Evolutionary conservation across 345 rosid species (phyloP).

Genomic region (Streptanthus diversifolius): DNA sequence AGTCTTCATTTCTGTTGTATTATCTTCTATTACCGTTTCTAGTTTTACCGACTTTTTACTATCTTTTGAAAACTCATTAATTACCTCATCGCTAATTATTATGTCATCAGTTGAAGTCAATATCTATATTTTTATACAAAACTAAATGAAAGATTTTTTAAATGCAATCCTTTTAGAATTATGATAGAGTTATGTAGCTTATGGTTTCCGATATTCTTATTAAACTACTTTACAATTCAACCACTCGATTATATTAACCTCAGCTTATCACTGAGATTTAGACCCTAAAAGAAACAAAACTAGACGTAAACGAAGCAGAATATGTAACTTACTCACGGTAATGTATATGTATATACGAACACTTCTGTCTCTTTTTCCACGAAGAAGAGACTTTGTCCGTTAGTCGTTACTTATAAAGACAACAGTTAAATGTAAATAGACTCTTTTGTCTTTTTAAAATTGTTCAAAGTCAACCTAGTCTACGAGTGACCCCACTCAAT

Average conservation of each 20-base stretch:
- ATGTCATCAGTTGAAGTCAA: neutral
- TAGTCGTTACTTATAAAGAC: conserved; percentile 13
- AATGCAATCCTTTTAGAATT: neutral
- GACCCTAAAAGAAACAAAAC: neutral
- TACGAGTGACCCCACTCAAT: neutral
- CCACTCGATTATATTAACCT: neutral
- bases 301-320: neutral
- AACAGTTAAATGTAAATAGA: neutral
- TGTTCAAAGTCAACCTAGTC: conserved; percentile 14
- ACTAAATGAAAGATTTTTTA: neutral
- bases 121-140: neutral
- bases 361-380: neutral
- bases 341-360: neutral
- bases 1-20: neutral
- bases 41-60: neutral
- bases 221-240: neutral
- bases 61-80: too few relatives aligned
- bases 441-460: neutral
- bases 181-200: neutral
- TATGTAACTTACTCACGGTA: neutral
- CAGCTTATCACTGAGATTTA: conserved; percentile 1
- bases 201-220: neutral
- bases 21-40: too few relatives aligned
- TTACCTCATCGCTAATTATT: neutral
- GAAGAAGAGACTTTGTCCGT: neutral